phyloP scores from a whole-genome alignment of 2,329 filamentous ascomycete genomes.

The Colletotrichum trifolii region DNA sequence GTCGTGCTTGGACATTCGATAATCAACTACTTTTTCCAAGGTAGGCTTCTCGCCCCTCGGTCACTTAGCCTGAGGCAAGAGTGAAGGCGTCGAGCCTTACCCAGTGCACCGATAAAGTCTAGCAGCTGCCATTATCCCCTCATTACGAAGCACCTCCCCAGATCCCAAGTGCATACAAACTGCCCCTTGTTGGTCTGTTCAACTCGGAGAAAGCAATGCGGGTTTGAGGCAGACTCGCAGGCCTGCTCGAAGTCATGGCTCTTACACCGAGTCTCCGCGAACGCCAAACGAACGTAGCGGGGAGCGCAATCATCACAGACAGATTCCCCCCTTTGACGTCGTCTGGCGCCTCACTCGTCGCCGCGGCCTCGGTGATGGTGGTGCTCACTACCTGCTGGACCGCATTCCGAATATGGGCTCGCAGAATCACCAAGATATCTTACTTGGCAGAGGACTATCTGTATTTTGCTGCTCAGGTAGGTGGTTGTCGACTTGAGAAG shows the following conservation, averaged over 20 bases:
- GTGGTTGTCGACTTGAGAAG: background rate
- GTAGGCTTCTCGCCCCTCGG: too few relatives aligned
- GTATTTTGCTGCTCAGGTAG: constrained; percentile 8
- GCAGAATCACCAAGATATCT: constrained; percentile 2
- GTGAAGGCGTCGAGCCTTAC: too few relatives aligned
- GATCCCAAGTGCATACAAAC: too few relatives aligned
- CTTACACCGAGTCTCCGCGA: background rate
- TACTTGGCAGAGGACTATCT: constrained; percentile 12
- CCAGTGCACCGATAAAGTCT: too few relatives aligned
- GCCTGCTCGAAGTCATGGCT: background rate
- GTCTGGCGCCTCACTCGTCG: constrained; percentile 10
- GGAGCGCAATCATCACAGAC: background rate
- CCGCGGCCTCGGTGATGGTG: constrained; percentile 4
- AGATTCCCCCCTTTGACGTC: background rate
- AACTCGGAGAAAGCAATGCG: too few relatives aligned
- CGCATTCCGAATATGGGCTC: constrained; percentile 1
- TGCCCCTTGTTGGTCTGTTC: too few relatives aligned
- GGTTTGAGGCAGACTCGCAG: too few relatives aligned
- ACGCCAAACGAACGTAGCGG: background rate
- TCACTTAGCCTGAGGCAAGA: too few relatives aligned
- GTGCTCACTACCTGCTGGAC: constrained; percentile 10
- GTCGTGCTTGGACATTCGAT: too few relatives aligned
- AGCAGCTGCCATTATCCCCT: too few relatives aligned
- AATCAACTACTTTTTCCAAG: too few relatives aligned
- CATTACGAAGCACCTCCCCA: too few relatives aligned